Percentiles rank a stretch among this genome's conserved stretches.
phyloP scores from a whole-genome alignment of 2,329 filamentous ascomycete genomes.

The Cadophora luteo-olivacea region DNA sequence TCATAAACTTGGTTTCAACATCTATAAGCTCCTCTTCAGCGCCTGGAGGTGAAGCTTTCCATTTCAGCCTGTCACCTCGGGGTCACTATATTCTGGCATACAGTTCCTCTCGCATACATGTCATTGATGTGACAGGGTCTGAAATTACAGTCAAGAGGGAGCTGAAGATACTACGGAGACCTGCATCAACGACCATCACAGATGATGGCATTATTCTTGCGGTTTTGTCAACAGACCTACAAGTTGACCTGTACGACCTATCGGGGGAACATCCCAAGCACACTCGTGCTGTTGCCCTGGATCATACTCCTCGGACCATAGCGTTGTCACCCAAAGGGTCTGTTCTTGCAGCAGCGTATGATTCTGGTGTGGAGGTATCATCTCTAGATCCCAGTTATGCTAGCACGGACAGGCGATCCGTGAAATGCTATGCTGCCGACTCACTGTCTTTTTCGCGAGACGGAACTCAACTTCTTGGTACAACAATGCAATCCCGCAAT shows the following conservation, averaged over 20 bases:
- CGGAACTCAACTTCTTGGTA: conserved; percentile 79
- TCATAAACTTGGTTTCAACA: conserved; percentile 82
- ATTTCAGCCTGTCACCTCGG: conserved; percentile 79
- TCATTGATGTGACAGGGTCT: conserved; percentile 70
- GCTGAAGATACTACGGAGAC: conserved; percentile 78
- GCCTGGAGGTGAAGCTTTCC: conserved; percentile 84
- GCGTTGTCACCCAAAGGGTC: conserved; percentile 82
- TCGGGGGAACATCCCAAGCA: conserved; percentile 68
- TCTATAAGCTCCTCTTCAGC: conserved; percentile 83
- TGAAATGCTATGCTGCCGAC: conserved; percentile 81
- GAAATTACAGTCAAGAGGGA: conserved; percentile 73
- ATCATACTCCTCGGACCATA: conserved; percentile 79
- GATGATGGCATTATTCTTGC: conserved; percentile 80
- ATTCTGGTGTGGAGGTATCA: conserved; percentile 87
- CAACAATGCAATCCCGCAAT: conserved; percentile 68
- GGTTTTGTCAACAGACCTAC: conserved; percentile 81
- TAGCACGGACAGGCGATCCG: conserved; percentile 72
- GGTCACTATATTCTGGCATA: conserved; percentile 80
- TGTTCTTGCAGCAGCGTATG: conserved; percentile 83
- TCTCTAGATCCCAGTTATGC: conserved; percentile 70
- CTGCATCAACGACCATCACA: conserved; percentile 77
- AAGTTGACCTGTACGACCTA: conserved; percentile 86
- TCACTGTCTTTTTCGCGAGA: conserved; percentile 77
- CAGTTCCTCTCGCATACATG: conserved; percentile 84
- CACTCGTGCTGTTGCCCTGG: conserved; percentile 76